These are phyloP conservation scores for Xylariaceae sp. DNA, from an alignment of 2,329 filamentous ascomycete genomes.

Conservation along the genomic window DNA sequence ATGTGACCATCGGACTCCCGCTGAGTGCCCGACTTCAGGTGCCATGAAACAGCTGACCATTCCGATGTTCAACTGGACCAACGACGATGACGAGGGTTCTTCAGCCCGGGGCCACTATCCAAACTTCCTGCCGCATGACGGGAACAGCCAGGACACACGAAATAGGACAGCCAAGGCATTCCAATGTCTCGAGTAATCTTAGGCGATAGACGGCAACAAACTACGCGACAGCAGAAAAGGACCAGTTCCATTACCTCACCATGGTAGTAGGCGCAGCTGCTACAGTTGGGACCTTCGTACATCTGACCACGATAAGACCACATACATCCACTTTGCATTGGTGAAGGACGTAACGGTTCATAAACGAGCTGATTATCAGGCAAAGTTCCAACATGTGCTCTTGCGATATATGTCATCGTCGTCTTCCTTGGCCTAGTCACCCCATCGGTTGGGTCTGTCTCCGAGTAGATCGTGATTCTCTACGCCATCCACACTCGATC, in stretches of 20 bases:
- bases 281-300: too few species aligned
- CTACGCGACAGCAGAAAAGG: too few species aligned
- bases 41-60: constrained; percentile 6
- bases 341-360: background rate
- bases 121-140: background rate
- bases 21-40: background rate
- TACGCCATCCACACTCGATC: background rate
- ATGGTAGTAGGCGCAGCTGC: too few species aligned
- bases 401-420: background rate
- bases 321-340: background rate
- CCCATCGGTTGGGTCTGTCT: background rate
- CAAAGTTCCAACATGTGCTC: background rate
- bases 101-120: too few species aligned
- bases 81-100: too few species aligned
- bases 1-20: background rate
- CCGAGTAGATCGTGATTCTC: background rate
- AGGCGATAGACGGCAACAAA: too few species aligned
- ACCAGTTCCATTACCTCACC: too few species aligned
- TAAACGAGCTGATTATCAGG: background rate
- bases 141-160: too few species aligned
- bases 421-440: background rate
- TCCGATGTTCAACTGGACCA: constrained; percentile 2
- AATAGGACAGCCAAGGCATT: too few species aligned
- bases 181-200: too few species aligned
- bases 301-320: background rate